Base-by-base conservation (phyloP, 2,329 filamentous ascomycete species). In the Endoconidiophora laricicola region DNA sequence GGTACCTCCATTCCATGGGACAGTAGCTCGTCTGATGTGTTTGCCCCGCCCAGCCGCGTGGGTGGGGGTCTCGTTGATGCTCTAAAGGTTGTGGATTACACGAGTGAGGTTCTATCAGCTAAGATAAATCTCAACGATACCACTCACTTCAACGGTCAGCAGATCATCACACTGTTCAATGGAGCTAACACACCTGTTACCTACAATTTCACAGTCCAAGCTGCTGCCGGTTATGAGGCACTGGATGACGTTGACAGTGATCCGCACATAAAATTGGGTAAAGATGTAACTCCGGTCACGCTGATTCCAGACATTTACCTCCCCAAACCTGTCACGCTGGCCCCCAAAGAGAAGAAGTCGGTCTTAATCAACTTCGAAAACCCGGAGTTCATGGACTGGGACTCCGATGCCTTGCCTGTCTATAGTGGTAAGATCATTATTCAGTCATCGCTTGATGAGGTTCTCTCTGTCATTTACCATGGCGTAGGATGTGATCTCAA, bases 51-150 rank as follows among this genome's bases (percentile, higher is more conserved):
- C 18, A 42, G 52, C 2, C 72, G 62, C 59, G 65, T 65, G 52
- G 71, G 72, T 20, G 69, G 63, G 7, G 72, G 71, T 2, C 59
- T 73, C 5, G 61, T 72, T 16, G 63, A 72, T 50, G 69, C 68
- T 4, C 65, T 62, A 54, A 67, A 69, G 48, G 63, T 70, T 3
- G 58, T 72, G 7, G 60, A 65, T 26, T 64, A 67, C 41, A 63
- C 60, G 2, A 66, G 64, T 0, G 52, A 60, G 29, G 57, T 70
- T 22, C 60, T 60, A 20, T 68, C 65, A 12, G 62, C 66, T 33
- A 66, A 68, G 7, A 67, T 75, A 43, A 62, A 66, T 7, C 64
- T 75, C 50, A 70, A 68, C 47, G 72, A 75, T 49, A 72, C 69
- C 1, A 61, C 65, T 39, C 55, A 68, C 48, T 70, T 74, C 53